Base-by-base conservation (phyloP, 768 basidiomycete species). In the Pisolithus marmoratus region DNA sequence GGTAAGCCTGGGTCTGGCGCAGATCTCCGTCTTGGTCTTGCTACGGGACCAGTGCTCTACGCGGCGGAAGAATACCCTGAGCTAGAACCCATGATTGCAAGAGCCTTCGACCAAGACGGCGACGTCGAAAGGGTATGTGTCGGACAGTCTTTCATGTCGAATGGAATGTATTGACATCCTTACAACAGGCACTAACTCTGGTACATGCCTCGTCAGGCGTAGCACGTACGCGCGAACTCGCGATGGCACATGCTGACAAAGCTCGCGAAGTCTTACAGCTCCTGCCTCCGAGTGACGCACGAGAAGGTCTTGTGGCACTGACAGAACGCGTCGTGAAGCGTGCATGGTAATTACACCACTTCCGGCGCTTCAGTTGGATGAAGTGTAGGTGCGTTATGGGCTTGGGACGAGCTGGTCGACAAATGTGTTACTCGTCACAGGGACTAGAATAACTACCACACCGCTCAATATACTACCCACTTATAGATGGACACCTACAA, bases 1-100 rank as follows among this genome's bases (percentile, higher is more conserved):
- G 95, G 95, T 34, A 98, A 98, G 72, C 96, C 96, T 0, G 84
- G 85, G 0, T 50, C 63, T 17, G 90, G 89, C 17, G 87, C 91
- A 2, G 92, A 94, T 65, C 75, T 93, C 15, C 81, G 84, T 50
- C 72, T 93, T 0, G 90, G 91, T 0, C 76, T 93, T 26, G 90
- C 96, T 5, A 91, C 90, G 1, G 94, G 84, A 2, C 94, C 94
- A 0, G 81, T 83, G 1, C 69, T 96, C 34, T 95, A 86, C 62
- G 93, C 94, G 19, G 87, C 85, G 67, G 90, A 94, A 65, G 84
- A 93, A 63, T 77, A 88, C 63, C 81, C 87, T 3, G 81, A 83
- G 57, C 69, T 97, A 63, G 81, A 82, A 23, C 80, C 83, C 2
- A 70, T 96, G 53, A 90, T 98, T 54, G 75, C 76, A 44, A 82